These are phyloP conservation scores for Capronia epimyces DNA, from an alignment of 2,329 filamentous ascomycete genomes.

Conservation along the genomic window DNA sequence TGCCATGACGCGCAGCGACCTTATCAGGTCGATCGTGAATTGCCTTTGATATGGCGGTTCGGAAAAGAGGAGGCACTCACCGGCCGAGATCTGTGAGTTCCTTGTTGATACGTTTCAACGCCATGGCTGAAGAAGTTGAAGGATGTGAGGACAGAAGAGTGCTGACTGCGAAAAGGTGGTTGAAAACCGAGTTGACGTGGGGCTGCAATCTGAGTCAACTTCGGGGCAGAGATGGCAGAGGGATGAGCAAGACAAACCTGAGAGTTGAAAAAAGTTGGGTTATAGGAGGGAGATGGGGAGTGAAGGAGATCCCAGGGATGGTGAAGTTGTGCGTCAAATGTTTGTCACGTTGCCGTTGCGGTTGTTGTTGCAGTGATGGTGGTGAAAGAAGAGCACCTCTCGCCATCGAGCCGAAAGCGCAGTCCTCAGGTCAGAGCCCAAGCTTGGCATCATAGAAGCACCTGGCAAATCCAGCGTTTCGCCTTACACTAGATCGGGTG, in stretches of 20 bases:
- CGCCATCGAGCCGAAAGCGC: slow-evolving; percentile 2
- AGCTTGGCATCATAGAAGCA: slow-evolving; percentile 1
- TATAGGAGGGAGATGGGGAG: slow-evolving; percentile 3
- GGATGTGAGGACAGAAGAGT: slow-evolving; percentile 8
- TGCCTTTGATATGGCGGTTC: slow-evolving; percentile 5
- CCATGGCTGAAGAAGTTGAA: slow-evolving; percentile 37
- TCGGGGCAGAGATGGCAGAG: neutral
- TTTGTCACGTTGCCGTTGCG: slow-evolving; percentile 8
- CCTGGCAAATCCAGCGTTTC: slow-evolving; percentile 1
- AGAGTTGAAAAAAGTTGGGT: neutral
- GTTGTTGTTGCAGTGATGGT: slow-evolving; percentile 5
- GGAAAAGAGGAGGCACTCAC: slow-evolving; percentile 34
- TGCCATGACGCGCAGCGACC: neutral
- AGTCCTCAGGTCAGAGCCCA: neutral
- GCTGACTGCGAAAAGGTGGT: slow-evolving; percentile 16
- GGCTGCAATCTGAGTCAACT: slow-evolving; percentile 23
- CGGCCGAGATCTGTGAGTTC: slow-evolving; percentile 50
- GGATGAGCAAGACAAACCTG: slow-evolving; percentile 8
- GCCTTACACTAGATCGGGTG: neutral
- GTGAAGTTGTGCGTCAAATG: slow-evolving; percentile 8
- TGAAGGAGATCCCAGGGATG: slow-evolving; percentile 7
- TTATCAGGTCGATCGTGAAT: slow-evolving; percentile 3
- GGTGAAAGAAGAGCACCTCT: slow-evolving; percentile 10
- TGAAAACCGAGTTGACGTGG: slow-evolving; percentile 18
- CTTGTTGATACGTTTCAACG: slow-evolving; percentile 51